phyloP scores from a whole-genome alignment of 116 monocot genomes.

The Iris pallida region DNA sequence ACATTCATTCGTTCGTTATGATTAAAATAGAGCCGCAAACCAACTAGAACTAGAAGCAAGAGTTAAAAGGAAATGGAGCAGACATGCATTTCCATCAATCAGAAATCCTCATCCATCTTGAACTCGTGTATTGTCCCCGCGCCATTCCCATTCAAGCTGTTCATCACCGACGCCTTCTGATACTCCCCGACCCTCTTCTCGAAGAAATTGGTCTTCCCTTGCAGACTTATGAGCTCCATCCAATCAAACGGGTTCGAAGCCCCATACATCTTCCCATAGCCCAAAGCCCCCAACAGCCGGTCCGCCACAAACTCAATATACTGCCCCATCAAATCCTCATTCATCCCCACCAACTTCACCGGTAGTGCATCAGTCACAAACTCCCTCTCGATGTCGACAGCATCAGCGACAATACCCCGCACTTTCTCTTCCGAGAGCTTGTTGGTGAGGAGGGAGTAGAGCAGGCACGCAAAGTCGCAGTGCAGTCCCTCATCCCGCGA shows the following conservation, averaged over 20 bases:
- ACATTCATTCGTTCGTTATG: too few species aligned
- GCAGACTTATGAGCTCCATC: constrained; percentile 89
- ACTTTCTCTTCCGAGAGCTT: constrained; percentile 57
- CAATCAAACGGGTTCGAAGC: constrained; percentile 76
- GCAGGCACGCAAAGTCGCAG: constrained; percentile 83
- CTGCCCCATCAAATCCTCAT: constrained; percentile 70
- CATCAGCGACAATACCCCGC: constrained; percentile 55
- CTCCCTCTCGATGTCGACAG: constrained; percentile 86
- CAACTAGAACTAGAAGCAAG: too few species aligned
- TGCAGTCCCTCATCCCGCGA: constrained; percentile 87
- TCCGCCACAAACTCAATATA: constrained; percentile 90
- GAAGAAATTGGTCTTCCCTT: constrained; percentile 92
- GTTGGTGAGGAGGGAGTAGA: constrained; percentile 49
- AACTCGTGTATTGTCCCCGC: not conserved
- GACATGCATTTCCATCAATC: not conserved
- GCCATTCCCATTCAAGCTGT: constrained; percentile 29
- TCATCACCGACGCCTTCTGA: constrained; percentile 86
- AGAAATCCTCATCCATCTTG: not conserved
- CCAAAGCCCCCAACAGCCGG: constrained; percentile 50
- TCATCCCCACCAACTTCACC: constrained; percentile 74
- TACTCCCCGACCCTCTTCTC: constrained; percentile 94
- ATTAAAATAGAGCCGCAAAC: too few species aligned
- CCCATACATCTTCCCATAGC: constrained; percentile 55
- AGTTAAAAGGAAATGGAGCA: too few species aligned
- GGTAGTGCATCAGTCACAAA: constrained; percentile 81